A percentile compares a stretch with the other conserved stretches of the same genome.
Conservation (phyloP, 169 alveolate species). For the Miamiensis avidus region DNA sequence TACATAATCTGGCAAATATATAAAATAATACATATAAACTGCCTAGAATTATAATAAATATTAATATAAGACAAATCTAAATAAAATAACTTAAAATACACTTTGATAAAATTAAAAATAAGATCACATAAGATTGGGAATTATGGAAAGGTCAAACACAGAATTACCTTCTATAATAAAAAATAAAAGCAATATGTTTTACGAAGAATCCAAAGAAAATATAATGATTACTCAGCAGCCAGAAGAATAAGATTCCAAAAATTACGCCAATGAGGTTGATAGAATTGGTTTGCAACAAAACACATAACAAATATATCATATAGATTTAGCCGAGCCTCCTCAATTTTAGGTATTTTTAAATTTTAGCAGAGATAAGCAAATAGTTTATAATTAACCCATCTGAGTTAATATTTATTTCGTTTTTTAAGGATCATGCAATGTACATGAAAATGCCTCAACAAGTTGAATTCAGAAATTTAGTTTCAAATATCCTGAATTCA, state of each 20-base stretch:
- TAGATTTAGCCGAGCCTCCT: background rate
- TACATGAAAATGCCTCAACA: conserved; percentile 6
- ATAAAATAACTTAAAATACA: too few relatives aligned
- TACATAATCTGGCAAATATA: too few relatives aligned
- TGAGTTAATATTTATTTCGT: too few relatives aligned
- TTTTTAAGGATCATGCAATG: background rate
- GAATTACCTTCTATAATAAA: too few relatives aligned
- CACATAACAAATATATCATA: background rate
- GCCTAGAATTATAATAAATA: too few relatives aligned
- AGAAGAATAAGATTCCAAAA: too few relatives aligned
- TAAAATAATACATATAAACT: too few relatives aligned
- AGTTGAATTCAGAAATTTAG: conserved; percentile 16
- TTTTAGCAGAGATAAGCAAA: background rate
- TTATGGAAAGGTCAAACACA: too few relatives aligned
- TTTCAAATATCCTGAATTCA: conserved; percentile 24
- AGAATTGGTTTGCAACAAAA: background rate
- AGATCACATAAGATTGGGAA: too few relatives aligned
- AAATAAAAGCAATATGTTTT: background rate
- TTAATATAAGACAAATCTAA: too few relatives aligned
- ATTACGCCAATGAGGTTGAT: background rate
- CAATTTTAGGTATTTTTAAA: background rate
- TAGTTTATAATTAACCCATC: too few relatives aligned
- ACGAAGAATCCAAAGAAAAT: background rate
- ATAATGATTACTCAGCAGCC: background rate
- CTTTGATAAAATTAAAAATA: too few relatives aligned